Evolutionary conservation across 2,329 filamentous ascomycete species (phyloP), one percentile per base, ranked within the genome.

Genomic region (Emydomyces testavorans): DNA sequence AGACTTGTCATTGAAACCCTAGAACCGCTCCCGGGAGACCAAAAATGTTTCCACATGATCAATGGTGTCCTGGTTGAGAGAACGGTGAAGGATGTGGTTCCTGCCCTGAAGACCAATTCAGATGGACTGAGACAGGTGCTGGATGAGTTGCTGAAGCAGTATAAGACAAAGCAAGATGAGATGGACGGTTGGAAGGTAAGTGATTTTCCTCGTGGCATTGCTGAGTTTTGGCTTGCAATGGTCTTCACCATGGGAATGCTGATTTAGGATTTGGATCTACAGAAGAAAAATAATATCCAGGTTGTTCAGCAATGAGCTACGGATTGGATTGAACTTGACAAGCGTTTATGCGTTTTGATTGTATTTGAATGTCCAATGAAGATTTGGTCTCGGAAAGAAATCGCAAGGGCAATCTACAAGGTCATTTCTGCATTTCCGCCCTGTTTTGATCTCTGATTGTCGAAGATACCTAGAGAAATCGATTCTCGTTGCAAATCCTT

Each of bases 11-110:
- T 96, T 44, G 90, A 96, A 63, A 96, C 90, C 2, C 71, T 98
- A 54, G 77, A 83, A 51, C 89, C 89, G 38, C 77, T 96, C 20
- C 75, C 85, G 1, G 77, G 75, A 54, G 84, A 94, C 56, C 85
- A 92, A 60, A 98, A 95, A 72, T 96, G 90, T 70, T 98, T 96
- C 71, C 89, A 92, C 58, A 87, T 98, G 78, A 93, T 98, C 66
- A 96, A 98, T 66, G 92, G 92, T 38, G 89, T 96, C 20, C 72
- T 98, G 50, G 86, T 94, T 46, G 92, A 98, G 72, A 78, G 89
- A 57, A 96, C 90, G 13, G 86, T 98, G 57, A 77, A 87, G 66
- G 92, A 96, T 65, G 86, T 98, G 10, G 75, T 94, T 48, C 92
- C 92, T 4, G 85, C 87, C 21, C 74, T 98, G 52, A 83, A 87